Conservation (phyloP, 225 moss, liverwort and hornwort genomes). For the Climacium dendroides region DNA sequence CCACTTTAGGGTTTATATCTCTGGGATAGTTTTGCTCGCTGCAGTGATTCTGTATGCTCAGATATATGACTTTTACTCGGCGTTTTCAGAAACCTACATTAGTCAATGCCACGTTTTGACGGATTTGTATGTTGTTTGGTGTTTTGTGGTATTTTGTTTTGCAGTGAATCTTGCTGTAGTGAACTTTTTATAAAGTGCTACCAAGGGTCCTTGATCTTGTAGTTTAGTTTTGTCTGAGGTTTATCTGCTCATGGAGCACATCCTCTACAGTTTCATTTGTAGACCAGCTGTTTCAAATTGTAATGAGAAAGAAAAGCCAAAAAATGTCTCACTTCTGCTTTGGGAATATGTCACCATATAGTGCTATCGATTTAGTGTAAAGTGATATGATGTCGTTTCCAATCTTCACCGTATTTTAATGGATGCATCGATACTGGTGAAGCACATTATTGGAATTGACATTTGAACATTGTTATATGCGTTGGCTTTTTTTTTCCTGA, state of each 20-base stretch:
- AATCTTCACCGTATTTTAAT: background rate
- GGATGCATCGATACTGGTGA: background rate
- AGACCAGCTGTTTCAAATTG: conserved; percentile 26
- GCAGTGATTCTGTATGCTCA: conserved; percentile 1
- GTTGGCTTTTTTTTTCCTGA: background rate
- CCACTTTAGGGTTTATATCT: background rate
- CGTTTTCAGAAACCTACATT: conserved; percentile 6
- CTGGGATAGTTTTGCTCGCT: background rate
- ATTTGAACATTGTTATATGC: background rate
- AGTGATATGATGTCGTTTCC: background rate
- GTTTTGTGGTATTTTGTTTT: conserved; percentile 49
- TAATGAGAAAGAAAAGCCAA: conserved; percentile 24
- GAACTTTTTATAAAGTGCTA: conserved; percentile 25
- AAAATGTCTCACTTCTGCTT: background rate
- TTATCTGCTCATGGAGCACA: conserved; percentile 15
- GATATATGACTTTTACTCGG: background rate
- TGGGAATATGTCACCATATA: background rate
- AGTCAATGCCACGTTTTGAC: conserved; percentile 25
- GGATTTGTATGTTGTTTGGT: conserved; percentile 32
- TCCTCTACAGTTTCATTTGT: conserved; percentile 26
- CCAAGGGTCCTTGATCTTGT: conserved; percentile 28
- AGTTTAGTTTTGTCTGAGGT: conserved; percentile 36
- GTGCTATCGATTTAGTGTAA: background rate
- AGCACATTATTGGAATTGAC: background rate
- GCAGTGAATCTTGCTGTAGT: conserved; percentile 43